Evolutionary conservation across 1,284 basidiomycete species (phyloP), one percentile per base, ranked within the genome.

Genomic region (Boletus semigastroideus): DNA sequence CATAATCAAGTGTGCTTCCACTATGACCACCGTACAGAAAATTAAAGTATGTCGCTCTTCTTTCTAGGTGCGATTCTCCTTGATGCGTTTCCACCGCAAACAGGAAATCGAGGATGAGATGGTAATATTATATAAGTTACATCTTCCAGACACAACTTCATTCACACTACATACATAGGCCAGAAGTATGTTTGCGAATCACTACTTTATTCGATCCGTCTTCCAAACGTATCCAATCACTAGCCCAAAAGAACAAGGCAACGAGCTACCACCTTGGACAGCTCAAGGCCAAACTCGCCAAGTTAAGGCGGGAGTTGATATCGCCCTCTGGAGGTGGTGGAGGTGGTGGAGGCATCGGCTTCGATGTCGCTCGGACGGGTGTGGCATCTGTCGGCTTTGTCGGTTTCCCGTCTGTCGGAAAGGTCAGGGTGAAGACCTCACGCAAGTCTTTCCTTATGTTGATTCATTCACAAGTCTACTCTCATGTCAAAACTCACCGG

Each of bases 401-500:
- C 31, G 92, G 91, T 10, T 92, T 92, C 67, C 90, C 90, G 30
- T 91, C 87, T 40, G 90, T 92, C 25, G 87, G 87, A 70, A 91
- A 97, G 79, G 92, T 89, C 48, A 60, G 79, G 60, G 49, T 56
- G 38, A 53, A 9, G 13, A n/a, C 16, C 39, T 42, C 40, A 59
- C 11, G 36, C 11, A 25, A 20, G 36, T 34, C 11, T 27, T 37
- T 28, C n/a, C 5, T 25, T 12, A 8, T 46, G 4, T 40, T 64
- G 28, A 60, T 30, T 20, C 25, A 13, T 44, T 17, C 25, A 10
- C 47, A 36, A 99, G 86, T 98, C 94, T 22, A 97, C 94, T 2
- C 77, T 97, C 46, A 99, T 99, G 96, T 95, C 94, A 41, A 98
- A 96, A 68, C 78, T 99, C 54, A 99, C 96, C 43, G 97, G 97